phyloP scores from a whole-genome alignment of 108 stramenopile genomes.

The Cylindrotheca fusiformis region DNA sequence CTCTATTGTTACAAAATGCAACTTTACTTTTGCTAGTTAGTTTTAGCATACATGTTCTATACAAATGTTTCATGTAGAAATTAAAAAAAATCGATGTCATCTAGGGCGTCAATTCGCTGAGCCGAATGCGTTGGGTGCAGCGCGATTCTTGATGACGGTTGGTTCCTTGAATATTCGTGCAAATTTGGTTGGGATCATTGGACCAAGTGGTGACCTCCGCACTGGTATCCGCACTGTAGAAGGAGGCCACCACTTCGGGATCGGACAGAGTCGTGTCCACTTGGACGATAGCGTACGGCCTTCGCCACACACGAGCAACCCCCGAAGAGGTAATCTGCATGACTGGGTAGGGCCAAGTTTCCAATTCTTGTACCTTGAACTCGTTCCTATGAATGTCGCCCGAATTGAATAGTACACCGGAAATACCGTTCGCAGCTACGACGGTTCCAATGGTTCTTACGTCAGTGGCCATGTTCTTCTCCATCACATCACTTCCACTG shows the following conservation, averaged over 20 bases:
- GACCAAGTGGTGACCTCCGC: conserved; percentile 12
- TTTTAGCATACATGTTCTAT: no score
- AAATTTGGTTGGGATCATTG: conserved; percentile 23
- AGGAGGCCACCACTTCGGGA: conserved; percentile 15
- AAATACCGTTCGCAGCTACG: conserved; percentile 4
- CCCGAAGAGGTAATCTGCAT: conserved; percentile 26
- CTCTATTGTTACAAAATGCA: no score
- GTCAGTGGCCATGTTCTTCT: conserved; percentile 8
- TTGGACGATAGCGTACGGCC: conserved; percentile 18
- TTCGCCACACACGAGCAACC: conserved; percentile 24
- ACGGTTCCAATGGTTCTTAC: conserved; percentile 12
- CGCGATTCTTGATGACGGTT: conserved; percentile 9
- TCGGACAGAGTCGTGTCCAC: conserved; percentile 18
- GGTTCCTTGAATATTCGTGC: conserved; percentile 10
- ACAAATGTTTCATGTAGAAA: no score
- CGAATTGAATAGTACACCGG: conserved; percentile 26
- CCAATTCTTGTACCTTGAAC: conserved; percentile 10
- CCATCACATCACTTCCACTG: conserved; percentile 22
- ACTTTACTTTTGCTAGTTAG: no score
- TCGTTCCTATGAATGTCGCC: conserved; percentile 38
- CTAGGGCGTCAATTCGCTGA: conserved; percentile 21
- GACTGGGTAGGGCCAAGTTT: conserved; percentile 19
- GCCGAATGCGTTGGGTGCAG: conserved; percentile 27
- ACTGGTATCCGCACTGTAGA: conserved; percentile 18
- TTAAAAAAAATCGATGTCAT: no score